Percentiles rank a stretch among this genome's conserved stretches.
phyloP scores from a whole-genome alignment of 202 grass and related monocot species.

The Carex arenaria region DNA sequence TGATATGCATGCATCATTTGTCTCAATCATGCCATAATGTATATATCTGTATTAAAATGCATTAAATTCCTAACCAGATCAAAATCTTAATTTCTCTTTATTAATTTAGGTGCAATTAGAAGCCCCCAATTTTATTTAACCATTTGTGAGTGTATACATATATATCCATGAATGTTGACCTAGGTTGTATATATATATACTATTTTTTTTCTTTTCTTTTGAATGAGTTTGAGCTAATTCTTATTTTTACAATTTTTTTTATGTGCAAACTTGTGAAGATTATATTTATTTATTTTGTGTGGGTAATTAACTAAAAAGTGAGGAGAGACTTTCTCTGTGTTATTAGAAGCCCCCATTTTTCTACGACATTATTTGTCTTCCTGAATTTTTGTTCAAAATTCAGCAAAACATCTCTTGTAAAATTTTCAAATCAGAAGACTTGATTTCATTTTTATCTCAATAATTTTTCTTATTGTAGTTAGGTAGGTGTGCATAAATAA shows the following conservation, averaged over 20 bases:
- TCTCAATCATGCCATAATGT: neutral
- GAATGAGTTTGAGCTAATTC: neutral
- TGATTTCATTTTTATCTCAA: too few species aligned
- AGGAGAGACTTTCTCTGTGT: conserved; percentile 15
- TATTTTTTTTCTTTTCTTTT: neutral
- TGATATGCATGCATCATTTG: neutral
- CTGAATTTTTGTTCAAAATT: too few species aligned
- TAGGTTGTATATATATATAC: neutral
- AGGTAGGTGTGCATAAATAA: too few species aligned
- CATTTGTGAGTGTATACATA: too few species aligned
- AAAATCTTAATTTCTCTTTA: neutral
- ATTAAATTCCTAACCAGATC: neutral
- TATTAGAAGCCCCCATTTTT: conserved; percentile 8
- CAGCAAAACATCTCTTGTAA: too few species aligned
- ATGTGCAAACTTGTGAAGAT: neutral
- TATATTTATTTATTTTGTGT: neutral
- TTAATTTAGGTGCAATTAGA: neutral
- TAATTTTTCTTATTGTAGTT: too few species aligned
- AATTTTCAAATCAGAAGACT: too few species aligned
- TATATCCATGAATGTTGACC: too few species aligned
- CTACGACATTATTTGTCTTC: too few species aligned
- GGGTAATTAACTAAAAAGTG: conserved; percentile 3
- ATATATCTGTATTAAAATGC: neutral
- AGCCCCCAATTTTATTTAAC: too few species aligned
- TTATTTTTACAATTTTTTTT: neutral